These are phyloP conservation scores for Aspergillus nomiae DNA, from an alignment of 2,329 filamentous ascomycete species.

Conservation along the genomic window DNA sequence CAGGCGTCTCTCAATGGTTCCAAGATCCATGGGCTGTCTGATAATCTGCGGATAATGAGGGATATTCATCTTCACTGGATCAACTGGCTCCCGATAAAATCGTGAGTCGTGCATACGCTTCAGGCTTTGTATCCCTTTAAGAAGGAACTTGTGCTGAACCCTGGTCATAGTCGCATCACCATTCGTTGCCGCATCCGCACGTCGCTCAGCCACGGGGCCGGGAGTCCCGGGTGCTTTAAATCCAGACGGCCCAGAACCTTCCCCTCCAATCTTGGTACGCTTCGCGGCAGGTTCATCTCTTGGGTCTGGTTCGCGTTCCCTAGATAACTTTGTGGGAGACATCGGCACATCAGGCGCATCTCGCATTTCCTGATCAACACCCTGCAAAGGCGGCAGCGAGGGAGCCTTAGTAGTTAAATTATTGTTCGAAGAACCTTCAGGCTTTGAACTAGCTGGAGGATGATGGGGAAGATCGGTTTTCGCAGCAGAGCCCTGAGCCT, in stretches of 20 bases:
- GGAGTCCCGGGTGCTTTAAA: slow-evolving; percentile 50
- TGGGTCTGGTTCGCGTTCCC: slow-evolving; percentile 75
- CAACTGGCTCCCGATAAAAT: slow-evolving; percentile 77
- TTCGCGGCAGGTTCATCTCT: slow-evolving; percentile 70
- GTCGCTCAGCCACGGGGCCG: slow-evolving; percentile 33
- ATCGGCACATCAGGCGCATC: slow-evolving; percentile 57
- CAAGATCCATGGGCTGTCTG: slow-evolving; percentile 79
- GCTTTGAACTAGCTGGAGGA: slow-evolving; percentile 24
- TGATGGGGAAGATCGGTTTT: slow-evolving; percentile 40
- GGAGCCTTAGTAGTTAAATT: slow-evolving; percentile 20
- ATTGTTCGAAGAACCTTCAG: slow-evolving; percentile 20
- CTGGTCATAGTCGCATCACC: slow-evolving; percentile 38
- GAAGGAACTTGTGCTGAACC: slow-evolving; percentile 45
- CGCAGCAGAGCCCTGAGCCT: slow-evolving; percentile 22
- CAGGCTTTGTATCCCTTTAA: slow-evolving; percentile 48
- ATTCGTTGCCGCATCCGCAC: slow-evolving; percentile 16
- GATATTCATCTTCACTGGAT: slow-evolving; percentile 72
- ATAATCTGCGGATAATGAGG: slow-evolving; percentile 74
- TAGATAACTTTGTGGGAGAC: slow-evolving; percentile 62
- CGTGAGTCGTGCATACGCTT: slow-evolving; percentile 84
- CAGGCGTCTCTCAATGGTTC: slow-evolving; percentile 77
- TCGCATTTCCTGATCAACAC: slow-evolving; percentile 54
- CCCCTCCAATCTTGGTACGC: slow-evolving; percentile 72
- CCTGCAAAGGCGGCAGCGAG: slow-evolving; percentile 24
- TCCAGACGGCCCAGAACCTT: slow-evolving; percentile 44